Evolutionary conservation across 73 alveolate species (phyloP), one percentile per base, ranked within the genome.

Genomic region (Paramecium caudatum): DNA sequence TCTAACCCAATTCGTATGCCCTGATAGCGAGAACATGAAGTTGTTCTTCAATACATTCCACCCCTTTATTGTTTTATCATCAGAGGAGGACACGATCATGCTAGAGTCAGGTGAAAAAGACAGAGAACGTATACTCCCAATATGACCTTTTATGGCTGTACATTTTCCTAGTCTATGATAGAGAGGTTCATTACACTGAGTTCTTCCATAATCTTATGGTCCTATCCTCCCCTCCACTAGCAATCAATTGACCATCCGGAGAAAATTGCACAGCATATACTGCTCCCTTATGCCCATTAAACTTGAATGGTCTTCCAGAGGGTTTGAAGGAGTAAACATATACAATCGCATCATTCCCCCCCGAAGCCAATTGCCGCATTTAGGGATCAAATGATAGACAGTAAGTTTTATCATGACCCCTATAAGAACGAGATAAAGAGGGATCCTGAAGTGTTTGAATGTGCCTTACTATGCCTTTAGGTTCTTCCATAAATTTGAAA

Each of bases 1-100:
- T 82, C 98, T 88, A 34, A 97, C 98, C 99, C 99, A 98, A 86
- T 98, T 98, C 33, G 98, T 92, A 82, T 98, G 99, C 13, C 99
- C 99, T 90, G 93, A 96, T 50, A 96, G 92, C 13, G 99, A 96
- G 61, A 94, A 97, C 68, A 83, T 93, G 87, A 97, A 98, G 82
- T 97, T 97, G 36, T 94, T 91, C 86, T 98, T 98, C 12, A 95
- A 49, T 65, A 95, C 91, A 55, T 96, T 95, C 98, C 98, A 98
- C 61, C 98, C 95, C 90, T 96, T 97, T 39, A 98, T 91, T n/a
- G 99, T 96, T 96, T 98, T 98, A 95, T 98, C 99, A 90, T 98
- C 99, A 47, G 99, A 94, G 0, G 99, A 98, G 10, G 99, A 93
- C 39, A 98, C 93, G 47, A 98, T 90, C 34, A 91, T 85, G 47